These are phyloP conservation scores for Quercus robur DNA, from an alignment of 306 rosid species.

Conservation along the genomic window DNA sequence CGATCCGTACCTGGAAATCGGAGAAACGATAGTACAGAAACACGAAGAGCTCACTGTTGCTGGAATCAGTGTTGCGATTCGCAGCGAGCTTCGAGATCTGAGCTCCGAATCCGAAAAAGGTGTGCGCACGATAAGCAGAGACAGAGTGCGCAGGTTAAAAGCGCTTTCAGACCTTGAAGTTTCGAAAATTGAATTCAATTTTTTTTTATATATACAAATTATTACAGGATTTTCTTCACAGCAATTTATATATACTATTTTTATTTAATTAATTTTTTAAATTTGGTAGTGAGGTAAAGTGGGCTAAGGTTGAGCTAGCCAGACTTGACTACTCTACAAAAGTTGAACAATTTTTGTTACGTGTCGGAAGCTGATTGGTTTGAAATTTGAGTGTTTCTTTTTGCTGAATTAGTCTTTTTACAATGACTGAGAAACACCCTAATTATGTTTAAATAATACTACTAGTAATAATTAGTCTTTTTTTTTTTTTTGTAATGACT, in stretches of 20 bases:
- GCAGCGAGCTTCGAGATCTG: constrained; percentile 34
- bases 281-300: no score
- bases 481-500: no score
- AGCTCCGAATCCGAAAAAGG: constrained; percentile 31
- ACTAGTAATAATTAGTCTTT: no score
- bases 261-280: no score
- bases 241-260: no score
- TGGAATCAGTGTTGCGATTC: not conserved
- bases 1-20: constrained; percentile 32
- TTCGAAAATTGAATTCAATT: not conserved
- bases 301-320: not conserved
- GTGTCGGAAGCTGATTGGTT: no score
- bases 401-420: no score
- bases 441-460: no score
- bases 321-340: no score
- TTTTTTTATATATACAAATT: not conserved
- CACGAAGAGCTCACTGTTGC: constrained; percentile 5
- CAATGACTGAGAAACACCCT: no score
- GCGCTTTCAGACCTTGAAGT: constrained; percentile 19
- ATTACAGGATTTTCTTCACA: not conserved
- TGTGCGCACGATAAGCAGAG: constrained; percentile 43
- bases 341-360: no score
- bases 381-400: no score
- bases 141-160: constrained; percentile 43
- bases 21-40: not conserved